Evolutionary conservation across 2,329 filamentous ascomycete genomes (phyloP), one percentile per base, ranked within the genome.

Genomic region (Colletotrichum sp.): DNA sequence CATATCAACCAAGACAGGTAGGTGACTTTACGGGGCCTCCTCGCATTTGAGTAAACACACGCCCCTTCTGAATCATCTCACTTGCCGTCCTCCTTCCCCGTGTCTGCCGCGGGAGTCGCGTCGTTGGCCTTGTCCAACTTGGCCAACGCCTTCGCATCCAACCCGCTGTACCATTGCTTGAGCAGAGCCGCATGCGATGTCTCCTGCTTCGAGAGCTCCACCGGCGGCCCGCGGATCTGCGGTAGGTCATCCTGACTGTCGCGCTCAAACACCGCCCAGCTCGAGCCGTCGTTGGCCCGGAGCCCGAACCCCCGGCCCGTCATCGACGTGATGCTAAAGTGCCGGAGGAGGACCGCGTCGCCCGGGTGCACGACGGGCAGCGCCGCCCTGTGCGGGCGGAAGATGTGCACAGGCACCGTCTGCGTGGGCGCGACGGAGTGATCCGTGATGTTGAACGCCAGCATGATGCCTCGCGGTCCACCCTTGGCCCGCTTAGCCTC

Each of bases 231-330:
- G 76, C 88, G 89, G 69, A 93, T 89, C 83, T 93, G 89, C 57
- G 89, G 85, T 59, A 88, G 82, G 68, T 81, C 80, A 62, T 84
- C 82, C 5, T 83, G 83, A 36, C 79, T 79, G 39, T 84, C 82
- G 52, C 84, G 83, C 78, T 92, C 90, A 77, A 91, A 93, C 5
- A 93, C 90, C 3, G 90, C 92, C 90, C 92, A 93, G 70, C 90
- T 89, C 19, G 90, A 92, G 39, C 84, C 85, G 61, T 90, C 89
- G n/a, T 85, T 87, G n/a, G 87, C 88, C 64, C 87, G 85, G 66
- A 93, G 83, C 1, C 90, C 91, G 77, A 90, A 92, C 3, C 89
- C 91, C 69, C 89, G 89, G 62, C 86, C 86, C 74, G 89, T 88
- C 67, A 92, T 83, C 4, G 90, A 85, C 57, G 88, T 85, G 16